Evolutionary conservation across 75 land plant genomes (phyloP), one percentile per base, ranked within the genome.

Genomic region (Picea glauca): DNA sequence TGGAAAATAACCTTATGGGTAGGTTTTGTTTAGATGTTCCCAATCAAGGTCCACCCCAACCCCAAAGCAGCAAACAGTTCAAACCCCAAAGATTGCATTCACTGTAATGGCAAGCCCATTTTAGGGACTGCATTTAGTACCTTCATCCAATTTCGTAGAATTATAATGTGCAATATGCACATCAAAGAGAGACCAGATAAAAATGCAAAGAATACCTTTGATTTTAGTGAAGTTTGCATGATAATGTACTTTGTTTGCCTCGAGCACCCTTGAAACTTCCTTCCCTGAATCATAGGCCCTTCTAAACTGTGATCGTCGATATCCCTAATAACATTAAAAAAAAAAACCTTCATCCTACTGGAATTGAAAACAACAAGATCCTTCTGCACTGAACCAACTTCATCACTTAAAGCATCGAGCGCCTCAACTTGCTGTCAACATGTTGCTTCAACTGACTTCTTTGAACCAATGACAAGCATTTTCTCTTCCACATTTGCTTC

Each of bases 221-320:
- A 85, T 88, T 74, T 85, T 90, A 60, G 87, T 89, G 70, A 83
- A 96, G 26, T 26, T 26, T 26, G 26, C 26, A 26, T 26, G 26
- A 26, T 26, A 26, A 26, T 26, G 26, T 26, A 26, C 26, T 26
- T 26, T 26, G 26, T 26, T 26, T 26, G 26, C 26, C 26, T 26
- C 26, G 26, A 26, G 86, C 94, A 96, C 87, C 75, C 91, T 84
- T 1, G 91, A 87, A 23, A 94, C 87, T 54, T 89, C 90, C 80
- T 89, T 89, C 4, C 97, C 99, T 74, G 93, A 86, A 35, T 88
- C 89, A 80, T 85, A 90, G 78, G 94, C 99, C 76, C 87, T 87
- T 46, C 84, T 57, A 77, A 94, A 96, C 31, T 26, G 26, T 84
- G 82, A 38, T 92, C 94, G 73, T 94, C 91, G n/a, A 96, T 84